Evolutionary conservation across 192 early-diverging fungal genomes (phyloP).

Genomic region (Coemansia sp.): DNA sequence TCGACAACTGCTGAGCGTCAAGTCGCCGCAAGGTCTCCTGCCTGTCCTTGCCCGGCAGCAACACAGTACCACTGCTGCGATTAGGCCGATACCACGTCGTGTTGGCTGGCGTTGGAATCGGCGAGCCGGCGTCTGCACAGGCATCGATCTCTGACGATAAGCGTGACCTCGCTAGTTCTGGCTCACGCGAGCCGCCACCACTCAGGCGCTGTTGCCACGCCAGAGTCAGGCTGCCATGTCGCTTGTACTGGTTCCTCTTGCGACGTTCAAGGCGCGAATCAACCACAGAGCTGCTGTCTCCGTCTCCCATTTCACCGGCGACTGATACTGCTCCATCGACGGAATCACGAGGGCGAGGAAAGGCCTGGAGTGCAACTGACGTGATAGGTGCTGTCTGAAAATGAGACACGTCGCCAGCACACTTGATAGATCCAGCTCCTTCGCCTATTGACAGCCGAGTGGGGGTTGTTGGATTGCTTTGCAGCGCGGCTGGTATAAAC

Average conservation of each 20-base stretch:
- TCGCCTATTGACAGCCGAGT: constrained; percentile 27
- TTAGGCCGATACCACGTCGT: constrained; percentile 3
- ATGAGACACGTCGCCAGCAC: background rate
- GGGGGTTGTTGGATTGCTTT: constrained; percentile 42
- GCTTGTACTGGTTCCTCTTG: constrained; percentile 48
- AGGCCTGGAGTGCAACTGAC: constrained; percentile 14
- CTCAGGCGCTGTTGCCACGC: constrained; percentile 39
- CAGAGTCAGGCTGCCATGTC: constrained; percentile 50
- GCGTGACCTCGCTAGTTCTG: constrained; percentile 8
- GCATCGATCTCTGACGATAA: constrained; percentile 20
- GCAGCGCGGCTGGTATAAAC: constrained; percentile 42
- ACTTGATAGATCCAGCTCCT: background rate
- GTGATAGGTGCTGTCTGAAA: background rate
- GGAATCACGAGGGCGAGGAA: constrained; percentile 39
- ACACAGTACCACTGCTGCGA: background rate
- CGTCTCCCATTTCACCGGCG: background rate
- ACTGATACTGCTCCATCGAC: constrained; percentile 10
- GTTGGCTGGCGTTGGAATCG: constrained; percentile 27
- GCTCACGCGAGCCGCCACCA: constrained; percentile 6
- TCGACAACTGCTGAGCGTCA: background rate
- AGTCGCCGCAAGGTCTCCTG: background rate
- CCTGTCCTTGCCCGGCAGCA: background rate
- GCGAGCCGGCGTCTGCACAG: constrained; percentile 10
- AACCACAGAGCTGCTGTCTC: background rate
- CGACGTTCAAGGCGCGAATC: constrained; percentile 44